Conservation (phyloP, 192 early-diverging fungal genomes). For the Backusella circina region DNA sequence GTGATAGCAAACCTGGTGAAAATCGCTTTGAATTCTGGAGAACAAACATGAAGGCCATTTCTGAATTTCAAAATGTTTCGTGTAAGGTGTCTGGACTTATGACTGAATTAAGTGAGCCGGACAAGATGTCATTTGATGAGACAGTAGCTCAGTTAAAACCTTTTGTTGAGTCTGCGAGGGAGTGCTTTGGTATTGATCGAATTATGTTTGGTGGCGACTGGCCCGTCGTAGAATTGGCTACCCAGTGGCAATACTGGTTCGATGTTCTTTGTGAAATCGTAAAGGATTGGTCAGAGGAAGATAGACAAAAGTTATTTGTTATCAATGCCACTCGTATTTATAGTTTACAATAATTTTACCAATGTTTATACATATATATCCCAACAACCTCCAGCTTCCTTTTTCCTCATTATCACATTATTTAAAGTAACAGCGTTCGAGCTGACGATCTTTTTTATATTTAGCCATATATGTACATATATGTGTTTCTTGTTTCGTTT, state of each 20-base stretch:
- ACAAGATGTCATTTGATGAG: not conserved
- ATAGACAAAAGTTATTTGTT: conserved; percentile 26
- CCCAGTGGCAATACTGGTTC: conserved; percentile 19
- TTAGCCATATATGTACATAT: too few species aligned
- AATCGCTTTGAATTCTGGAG: conserved; percentile 23
- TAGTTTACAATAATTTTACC: not conserved
- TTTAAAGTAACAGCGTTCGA: not conserved
- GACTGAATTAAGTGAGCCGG: conserved; percentile 10
- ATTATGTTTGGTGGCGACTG: conserved; percentile 33
- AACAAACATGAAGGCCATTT: conserved; percentile 10
- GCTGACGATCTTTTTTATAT: not conserved
- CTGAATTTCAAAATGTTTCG: conserved; percentile 21
- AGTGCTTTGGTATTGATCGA: conserved; percentile 30
- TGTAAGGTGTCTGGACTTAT: conserved; percentile 30
- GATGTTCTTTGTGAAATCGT: conserved; percentile 16
- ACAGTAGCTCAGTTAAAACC: conserved; percentile 10
- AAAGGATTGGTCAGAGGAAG: conserved; percentile 14
- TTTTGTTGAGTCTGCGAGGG: conserved; percentile 18
- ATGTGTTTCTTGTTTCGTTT: not conserved
- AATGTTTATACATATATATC: conserved; percentile 5
- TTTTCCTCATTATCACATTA: not conserved
- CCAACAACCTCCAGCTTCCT: not conserved
- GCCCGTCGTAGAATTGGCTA: conserved; percentile 22
- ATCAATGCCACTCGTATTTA: conserved; percentile 23
- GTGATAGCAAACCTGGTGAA: conserved; percentile 14